Conservation (phyloP, 495 filamentous ascomycete species). For the Choiromyces venosus region DNA sequence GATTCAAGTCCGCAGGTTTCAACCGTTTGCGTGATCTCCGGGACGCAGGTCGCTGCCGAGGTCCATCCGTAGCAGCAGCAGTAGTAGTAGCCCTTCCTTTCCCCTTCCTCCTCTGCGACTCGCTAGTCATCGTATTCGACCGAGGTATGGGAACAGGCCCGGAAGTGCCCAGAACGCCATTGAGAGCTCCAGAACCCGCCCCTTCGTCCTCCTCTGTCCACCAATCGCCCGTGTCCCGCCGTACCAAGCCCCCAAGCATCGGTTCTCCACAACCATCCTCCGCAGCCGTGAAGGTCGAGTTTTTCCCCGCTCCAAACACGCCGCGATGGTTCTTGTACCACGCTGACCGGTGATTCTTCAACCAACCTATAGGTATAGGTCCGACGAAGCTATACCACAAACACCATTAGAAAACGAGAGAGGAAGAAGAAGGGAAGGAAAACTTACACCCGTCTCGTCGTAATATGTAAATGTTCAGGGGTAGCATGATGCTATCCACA, state of each 20-base stretch:
- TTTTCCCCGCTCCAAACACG: slow-evolving; percentile 25
- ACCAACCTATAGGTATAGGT: slow-evolving; percentile 38
- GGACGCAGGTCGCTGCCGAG: slow-evolving; percentile 13
- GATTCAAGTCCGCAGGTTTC: slow-evolving; percentile 18
- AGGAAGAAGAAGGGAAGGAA: background rate
- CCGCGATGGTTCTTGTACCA: slow-evolving; percentile 41
- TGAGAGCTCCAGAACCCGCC: slow-evolving; percentile 1
- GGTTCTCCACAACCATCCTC: slow-evolving; percentile 27
- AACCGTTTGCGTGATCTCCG: slow-evolving; percentile 22
- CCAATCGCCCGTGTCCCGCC: slow-evolving; percentile 3
- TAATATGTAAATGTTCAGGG: slow-evolving; percentile 38
- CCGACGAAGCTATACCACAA: slow-evolving; percentile 33
- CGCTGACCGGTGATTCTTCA: slow-evolving; percentile 37
- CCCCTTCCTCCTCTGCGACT: slow-evolving; percentile 17
- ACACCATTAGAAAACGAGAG: slow-evolving; percentile 6
- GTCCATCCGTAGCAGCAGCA: background rate
- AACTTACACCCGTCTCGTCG: slow-evolving; percentile 38
- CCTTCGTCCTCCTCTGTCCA: slow-evolving; percentile 7
- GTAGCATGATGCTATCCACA: slow-evolving; percentile 37
- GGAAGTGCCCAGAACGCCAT: slow-evolving; percentile 17
- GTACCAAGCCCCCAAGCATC: slow-evolving; percentile 1
- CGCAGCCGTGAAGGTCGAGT: slow-evolving; percentile 25
- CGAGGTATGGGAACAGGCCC: slow-evolving; percentile 30
- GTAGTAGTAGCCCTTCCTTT: slow-evolving; percentile 16
- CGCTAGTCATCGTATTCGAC: background rate